Base-by-base conservation (phyloP, 768 basidiomycete genomes). In the Calocera cornea region DNA sequence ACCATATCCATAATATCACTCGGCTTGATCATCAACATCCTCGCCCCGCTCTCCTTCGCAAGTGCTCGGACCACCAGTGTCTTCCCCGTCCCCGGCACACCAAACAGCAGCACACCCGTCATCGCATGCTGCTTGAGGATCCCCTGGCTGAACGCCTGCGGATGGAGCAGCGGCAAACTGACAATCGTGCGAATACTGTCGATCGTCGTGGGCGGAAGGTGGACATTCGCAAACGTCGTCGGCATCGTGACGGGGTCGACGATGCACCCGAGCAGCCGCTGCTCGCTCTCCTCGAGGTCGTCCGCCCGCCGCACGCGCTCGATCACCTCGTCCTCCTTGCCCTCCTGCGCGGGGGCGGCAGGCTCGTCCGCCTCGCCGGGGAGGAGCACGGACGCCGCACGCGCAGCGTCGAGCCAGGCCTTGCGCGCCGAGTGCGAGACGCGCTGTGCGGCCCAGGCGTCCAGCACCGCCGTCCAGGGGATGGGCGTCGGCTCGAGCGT, bases 1-100 rank as follows among this genome's bases (percentile, higher is more conserved):
- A 91, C 91, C 91, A 95, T 95, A 75, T 97, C 93, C 87, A 95
- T 92, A 54, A 97, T 90, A 74, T 97, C 94, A 11, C 92, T 92
- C 5, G 94, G 92, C 49, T 90, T 88, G 63, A 97, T 82, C 12
- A 87, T 84, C 73, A 97, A 78, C 94, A 97, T 97, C 64, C 92
- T 83, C 71, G 92, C 94, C 2, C 93, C 95, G 63, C 92, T 92
- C 76, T 97, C 94, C 73, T 89, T 90, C 1, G 95, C 95, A 11
- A 97, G 82, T 22, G 94, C 94, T 60, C 92, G 86, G 11, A 92
- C 92, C 11, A 93, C 83, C 17, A 95, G 79, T 0, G 93, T 95
- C 77, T 95, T 95, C 1, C 94, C 94, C n/a, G 86, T 86, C 47
- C 94, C 94, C 17, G 91, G 93, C 65, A 94, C 94, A 2, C 94